Evolutionary conservation across 495 filamentous ascomycete genomes (phyloP).

Genomic region (Thermothielavioides terrestris): DNA sequence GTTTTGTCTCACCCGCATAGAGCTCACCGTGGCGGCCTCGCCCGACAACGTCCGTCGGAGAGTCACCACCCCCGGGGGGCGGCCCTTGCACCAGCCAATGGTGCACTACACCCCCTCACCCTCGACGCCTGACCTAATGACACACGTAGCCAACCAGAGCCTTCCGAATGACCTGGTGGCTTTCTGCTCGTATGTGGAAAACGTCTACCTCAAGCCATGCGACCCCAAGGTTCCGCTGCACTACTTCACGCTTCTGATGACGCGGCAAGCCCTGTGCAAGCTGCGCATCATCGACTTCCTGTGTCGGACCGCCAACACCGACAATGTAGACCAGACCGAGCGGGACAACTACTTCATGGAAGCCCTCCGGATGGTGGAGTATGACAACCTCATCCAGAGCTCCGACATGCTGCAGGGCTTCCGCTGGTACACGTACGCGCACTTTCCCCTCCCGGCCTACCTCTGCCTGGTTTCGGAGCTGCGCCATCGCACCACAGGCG

Average conservation of each 20-base stretch:
- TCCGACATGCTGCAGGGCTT: slow-evolving; percentile 38
- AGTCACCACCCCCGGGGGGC: slow-evolving; percentile 14
- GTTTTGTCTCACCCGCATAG: slow-evolving; percentile 40
- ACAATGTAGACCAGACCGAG: slow-evolving; percentile 28
- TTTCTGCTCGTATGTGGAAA: slow-evolving; percentile 48
- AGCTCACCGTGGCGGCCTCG: slow-evolving; percentile 40
- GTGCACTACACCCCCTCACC: slow-evolving; percentile 28
- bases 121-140: slow-evolving; percentile 33
- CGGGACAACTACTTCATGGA: slow-evolving; percentile 39
- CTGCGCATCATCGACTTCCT: slow-evolving; percentile 33
- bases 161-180: slow-evolving; percentile 44
- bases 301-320: slow-evolving; percentile 15
- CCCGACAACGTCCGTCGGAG: slow-evolving; percentile 19
- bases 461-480: slow-evolving; percentile 45
- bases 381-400: slow-evolving; percentile 42
- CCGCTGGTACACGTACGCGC: slow-evolving; percentile 44
- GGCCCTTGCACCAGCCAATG: slow-evolving; percentile 19
- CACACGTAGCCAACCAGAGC: slow-evolving; percentile 38
- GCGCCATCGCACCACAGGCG: slow-evolving; percentile 37
- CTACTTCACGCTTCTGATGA: slow-evolving; percentile 42
- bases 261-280: slow-evolving; percentile 42
- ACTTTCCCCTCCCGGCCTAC: slow-evolving; percentile 47
- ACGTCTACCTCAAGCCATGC: slow-evolving; percentile 51
- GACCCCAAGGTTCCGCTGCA: slow-evolving; percentile 55
- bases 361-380: slow-evolving; percentile 45